Evolutionary conservation across 2,329 filamentous ascomycete genomes (phyloP), one percentile per base, ranked within the genome.

Genomic region (Colletotrichum sp.): DNA sequence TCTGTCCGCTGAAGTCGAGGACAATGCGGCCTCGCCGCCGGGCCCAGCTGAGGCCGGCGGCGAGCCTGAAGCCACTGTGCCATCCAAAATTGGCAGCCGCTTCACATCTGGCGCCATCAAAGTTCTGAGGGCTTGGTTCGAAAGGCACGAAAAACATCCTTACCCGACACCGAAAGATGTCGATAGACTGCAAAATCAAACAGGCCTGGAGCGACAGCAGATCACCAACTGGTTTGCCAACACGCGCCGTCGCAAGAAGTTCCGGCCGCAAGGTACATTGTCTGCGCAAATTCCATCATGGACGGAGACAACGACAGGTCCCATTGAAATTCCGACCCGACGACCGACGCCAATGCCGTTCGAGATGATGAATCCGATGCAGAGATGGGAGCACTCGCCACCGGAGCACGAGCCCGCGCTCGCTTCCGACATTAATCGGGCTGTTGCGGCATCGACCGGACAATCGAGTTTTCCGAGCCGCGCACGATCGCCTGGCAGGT

Each of bases 141-240:
- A 90, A 6, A 87, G 88, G 38, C 92, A 94, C 80, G 85, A 87
- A 66, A 86, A 90, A 24, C 90, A 93, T 79, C 93, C 93, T 2
- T 94, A 94, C 80, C 93, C 93, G 5, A 92, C 88, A 9, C 92
- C 94, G 60, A 87, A 90, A 64, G 91, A 94, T 78, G 93, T 93
- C 78, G 90, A 91, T 60, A 85, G 88, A 32, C 84, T 94, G 61
- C 90, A 91, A 79, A 82, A 86, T 30, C 85, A 88, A 70, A 94
- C 92, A 5, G 92, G 92, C 15, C 84, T 94, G 21, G 91, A 88
- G 70, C 85, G 89, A 34, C 90, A 85, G 48, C 93, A 94, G 79
- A 92, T 94, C 66, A 89, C 89, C n/a, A 94, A 94, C 79, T 94
- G 93, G 93, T 89, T 94, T 75, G 92, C 93, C 55, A 94, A 94